Evolutionary conservation across 306 rosid species (phyloP).

Genomic region (Clitoria ternatea): DNA sequence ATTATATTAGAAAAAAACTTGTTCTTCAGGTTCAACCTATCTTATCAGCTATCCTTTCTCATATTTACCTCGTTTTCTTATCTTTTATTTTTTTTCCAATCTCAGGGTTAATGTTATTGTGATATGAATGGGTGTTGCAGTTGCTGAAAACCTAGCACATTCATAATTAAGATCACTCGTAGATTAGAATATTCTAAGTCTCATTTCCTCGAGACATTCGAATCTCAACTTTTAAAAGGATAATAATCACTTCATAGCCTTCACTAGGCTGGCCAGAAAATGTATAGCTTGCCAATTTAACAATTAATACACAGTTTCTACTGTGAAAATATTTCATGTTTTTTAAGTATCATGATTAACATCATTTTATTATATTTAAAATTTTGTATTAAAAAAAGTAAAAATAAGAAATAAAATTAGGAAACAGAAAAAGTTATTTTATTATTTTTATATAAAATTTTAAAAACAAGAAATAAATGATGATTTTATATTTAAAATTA

Average conservation of each 20-base stretch:
- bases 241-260: conserved; percentile 28
- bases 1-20: not conserved
- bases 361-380: no score
- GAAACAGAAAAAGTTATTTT: no score
- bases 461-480: no score
- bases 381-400: no score
- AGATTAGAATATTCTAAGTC: conserved; percentile 2
- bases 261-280: conserved; percentile 29
- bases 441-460: no score
- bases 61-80: not conserved
- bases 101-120: not conserved
- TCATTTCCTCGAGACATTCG: conserved; percentile 40
- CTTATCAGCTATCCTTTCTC: not conserved
- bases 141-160: not conserved
- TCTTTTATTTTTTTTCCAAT: not conserved
- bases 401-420: no score
- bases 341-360: no score
- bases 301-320: not conserved
- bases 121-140: not conserved
- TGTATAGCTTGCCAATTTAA: not conserved
- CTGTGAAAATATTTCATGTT: no score
- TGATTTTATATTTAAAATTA: no score
- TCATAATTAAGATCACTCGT: conserved; percentile 6
- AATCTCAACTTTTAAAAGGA: conserved; percentile 3
- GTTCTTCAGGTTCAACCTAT: not conserved